Evolutionary conservation across 176 grass and related monocot genomes (phyloP).

Genomic region (Paspalum vaginatum): DNA sequence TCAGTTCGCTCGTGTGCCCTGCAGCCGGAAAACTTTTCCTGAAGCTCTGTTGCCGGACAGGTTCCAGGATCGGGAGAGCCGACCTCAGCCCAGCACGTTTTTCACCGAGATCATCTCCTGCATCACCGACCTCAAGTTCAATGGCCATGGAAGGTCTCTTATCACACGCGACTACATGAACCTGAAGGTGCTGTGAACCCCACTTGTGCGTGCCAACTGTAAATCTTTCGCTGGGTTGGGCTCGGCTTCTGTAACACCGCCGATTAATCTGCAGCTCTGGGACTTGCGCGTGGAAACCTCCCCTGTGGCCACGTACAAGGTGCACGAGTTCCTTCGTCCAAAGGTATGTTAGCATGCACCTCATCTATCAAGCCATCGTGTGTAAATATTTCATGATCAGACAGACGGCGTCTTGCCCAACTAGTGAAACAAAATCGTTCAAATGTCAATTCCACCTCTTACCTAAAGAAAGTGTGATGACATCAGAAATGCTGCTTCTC

Average conservation of each 20-base stretch:
- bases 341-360: constrained; percentile 48
- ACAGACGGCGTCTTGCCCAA: too few species aligned
- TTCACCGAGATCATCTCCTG: constrained; percentile 82
- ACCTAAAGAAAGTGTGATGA: neutral
- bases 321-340: constrained; percentile 73
- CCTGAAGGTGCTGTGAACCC: constrained; percentile 55
- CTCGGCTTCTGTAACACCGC: too few species aligned
- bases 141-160: constrained; percentile 54
- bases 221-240: too few species aligned
- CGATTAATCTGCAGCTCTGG: constrained; percentile 58
- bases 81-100: constrained; percentile 51
- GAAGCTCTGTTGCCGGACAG: constrained; percentile 24
- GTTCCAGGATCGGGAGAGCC: constrained; percentile 53
- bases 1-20: too few species aligned
- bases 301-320: constrained; percentile 63
- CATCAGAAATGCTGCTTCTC: neutral
- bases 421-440: neutral
- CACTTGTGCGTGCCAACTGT: neutral
- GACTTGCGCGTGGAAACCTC: constrained; percentile 65
- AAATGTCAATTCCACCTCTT: neutral
- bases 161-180: constrained; percentile 81
- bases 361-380: too few species aligned
- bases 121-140: constrained; percentile 73
- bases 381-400: too few species aligned
- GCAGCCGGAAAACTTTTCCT: too few species aligned